Percentiles rank a stretch among this genome's conserved stretches.
These are phyloP conservation scores for Neonectria hederae DNA, from an alignment of 2,329 filamentous ascomycete genomes.

Conservation along the genomic window DNA sequence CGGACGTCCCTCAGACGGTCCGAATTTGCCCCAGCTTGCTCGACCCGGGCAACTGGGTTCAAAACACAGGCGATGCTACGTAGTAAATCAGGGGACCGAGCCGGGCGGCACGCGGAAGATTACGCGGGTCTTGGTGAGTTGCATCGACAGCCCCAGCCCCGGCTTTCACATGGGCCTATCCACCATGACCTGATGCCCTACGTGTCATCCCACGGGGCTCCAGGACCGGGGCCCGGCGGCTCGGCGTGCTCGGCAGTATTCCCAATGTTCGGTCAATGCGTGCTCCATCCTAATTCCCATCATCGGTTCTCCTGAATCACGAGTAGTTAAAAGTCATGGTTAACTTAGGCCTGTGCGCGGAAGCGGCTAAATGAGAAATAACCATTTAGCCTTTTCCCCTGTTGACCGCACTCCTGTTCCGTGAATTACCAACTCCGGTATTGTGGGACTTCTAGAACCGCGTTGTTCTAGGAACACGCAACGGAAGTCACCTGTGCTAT, in stretches of 20 bases:
- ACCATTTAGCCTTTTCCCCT: conserved; percentile 27
- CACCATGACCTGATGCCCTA: conserved; percentile 24
- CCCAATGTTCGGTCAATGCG: neutral
- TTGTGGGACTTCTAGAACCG: neutral
- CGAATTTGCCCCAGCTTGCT: neutral
- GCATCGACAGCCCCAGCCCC: neutral
- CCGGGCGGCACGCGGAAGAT: neutral
- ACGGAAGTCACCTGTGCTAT: conserved; percentile 3
- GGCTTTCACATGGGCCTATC: neutral
- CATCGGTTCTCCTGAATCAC: conserved; percentile 17
- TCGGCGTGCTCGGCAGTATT: conserved; percentile 25
- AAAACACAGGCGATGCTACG: neutral
- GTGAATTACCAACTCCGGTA: conserved; percentile 1
- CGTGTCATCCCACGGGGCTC: conserved; percentile 2
- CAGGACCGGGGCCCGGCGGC: conserved; percentile 3
- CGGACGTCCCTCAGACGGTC: neutral
- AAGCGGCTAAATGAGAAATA: conserved; percentile 20
- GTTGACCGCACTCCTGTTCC: conserved; percentile 12
- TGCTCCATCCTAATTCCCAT: neutral
- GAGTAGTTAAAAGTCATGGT: neutral
- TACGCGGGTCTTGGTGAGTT: neutral
- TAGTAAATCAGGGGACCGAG: neutral
- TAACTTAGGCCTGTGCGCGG: conserved; percentile 3
- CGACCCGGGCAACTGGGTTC: neutral
- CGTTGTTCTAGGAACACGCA: conserved; percentile 1